Percentiles rank a stretch among this genome's conserved stretches.
Conservation (phyloP, 495 filamentous ascomycete genomes). For the Clavariopsis aquatica region DNA sequence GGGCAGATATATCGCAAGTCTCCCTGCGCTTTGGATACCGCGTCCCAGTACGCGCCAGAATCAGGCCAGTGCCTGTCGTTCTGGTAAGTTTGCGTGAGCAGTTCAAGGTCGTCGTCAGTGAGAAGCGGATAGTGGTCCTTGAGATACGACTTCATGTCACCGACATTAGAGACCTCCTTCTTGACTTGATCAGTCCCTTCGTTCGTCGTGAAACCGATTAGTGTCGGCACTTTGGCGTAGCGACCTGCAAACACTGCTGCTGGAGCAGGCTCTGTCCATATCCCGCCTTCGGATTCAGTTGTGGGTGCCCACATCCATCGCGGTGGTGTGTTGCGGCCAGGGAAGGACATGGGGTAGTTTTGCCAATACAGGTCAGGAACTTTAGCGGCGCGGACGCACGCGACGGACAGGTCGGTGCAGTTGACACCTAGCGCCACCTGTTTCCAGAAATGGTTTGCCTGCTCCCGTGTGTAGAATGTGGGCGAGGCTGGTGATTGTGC, state of each 20-base stretch:
- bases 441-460: constrained; percentile 19
- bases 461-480: constrained; percentile 26
- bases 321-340: constrained; percentile 27
- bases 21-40: constrained; percentile 27
- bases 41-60: constrained; percentile 23
- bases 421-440: constrained; percentile 21
- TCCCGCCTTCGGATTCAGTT: constrained; percentile 8
- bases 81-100: constrained; percentile 15
- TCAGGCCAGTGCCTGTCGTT: constrained; percentile 28
- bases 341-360: constrained; percentile 30
- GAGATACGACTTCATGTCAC: constrained; percentile 19
- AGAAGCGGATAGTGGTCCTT: constrained; percentile 28
- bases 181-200: constrained; percentile 23
- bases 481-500: constrained; percentile 22
- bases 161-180: constrained; percentile 14
- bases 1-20: constrained; percentile 29
- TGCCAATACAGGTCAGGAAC: constrained; percentile 22
- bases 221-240: constrained; percentile 25
- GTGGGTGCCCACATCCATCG: constrained; percentile 31
- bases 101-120: constrained; percentile 19
- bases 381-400: constrained; percentile 17
- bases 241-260: constrained; percentile 15
- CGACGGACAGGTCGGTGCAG: constrained; percentile 23
- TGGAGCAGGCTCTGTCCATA: constrained; percentile 22
- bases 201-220: constrained; percentile 25